These are phyloP conservation scores for Tieghemostelium lacteum DNA, from an alignment of 78 protist genomes.

Conservation along the genomic window DNA sequence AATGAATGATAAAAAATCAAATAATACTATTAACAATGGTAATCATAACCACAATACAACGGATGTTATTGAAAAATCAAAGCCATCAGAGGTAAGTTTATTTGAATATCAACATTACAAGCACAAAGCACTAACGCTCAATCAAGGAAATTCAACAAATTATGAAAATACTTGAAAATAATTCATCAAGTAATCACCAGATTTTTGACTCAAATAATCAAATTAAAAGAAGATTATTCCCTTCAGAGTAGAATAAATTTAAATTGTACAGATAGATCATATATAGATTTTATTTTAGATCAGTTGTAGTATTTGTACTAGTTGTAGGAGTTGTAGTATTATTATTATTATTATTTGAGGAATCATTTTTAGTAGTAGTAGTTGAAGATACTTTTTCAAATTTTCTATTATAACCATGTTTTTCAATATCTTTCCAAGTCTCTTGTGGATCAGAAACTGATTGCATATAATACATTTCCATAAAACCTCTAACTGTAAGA, in stretches of 20 bases:
- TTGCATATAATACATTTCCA: conserved; percentile 73
- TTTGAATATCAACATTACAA: neutral
- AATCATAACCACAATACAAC: neutral
- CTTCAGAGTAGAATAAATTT: neutral
- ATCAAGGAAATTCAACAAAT: neutral
- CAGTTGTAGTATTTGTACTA: conserved; percentile 8
- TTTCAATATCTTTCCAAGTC: conserved; percentile 57
- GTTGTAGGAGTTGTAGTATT: neutral
- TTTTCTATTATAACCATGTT: conserved; percentile 50
- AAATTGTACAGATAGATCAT: neutral
- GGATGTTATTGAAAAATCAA: neutral
- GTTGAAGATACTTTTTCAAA: too few species aligned
- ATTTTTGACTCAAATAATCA: conserved; percentile 20
- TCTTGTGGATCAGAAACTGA: conserved; percentile 49
- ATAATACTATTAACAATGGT: neutral
- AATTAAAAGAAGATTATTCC: conserved; percentile 31
- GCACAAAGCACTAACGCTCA: neutral
- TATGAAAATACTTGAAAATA: neutral
- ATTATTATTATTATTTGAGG: neutral
- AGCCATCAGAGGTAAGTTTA: neutral
- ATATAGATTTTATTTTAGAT: neutral
- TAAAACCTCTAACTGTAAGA: conserved; percentile 35
- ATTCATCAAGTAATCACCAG: neutral
- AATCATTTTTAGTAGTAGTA: neutral
- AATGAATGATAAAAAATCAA: neutral